phyloP scores from a whole-genome alignment of 1,284 basidiomycete genomes.

The Schizopora paradoxa region DNA sequence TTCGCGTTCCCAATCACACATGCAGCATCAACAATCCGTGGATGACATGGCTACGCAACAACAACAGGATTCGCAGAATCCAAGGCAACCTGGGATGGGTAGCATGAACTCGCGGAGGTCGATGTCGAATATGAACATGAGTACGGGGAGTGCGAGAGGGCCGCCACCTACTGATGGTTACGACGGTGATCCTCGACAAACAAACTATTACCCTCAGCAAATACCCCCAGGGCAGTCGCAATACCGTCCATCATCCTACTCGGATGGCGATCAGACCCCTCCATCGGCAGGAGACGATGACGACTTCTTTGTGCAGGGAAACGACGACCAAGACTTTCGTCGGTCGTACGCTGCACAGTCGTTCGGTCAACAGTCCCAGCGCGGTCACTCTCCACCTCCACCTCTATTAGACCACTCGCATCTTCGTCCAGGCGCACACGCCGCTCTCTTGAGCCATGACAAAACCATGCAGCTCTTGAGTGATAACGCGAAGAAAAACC shows the following conservation, averaged over 20 bases:
- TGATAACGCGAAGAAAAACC: constrained; percentile 96
- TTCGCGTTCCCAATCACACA: background rate
- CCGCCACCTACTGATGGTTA: constrained; percentile 14
- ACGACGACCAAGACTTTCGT: constrained; percentile 12
- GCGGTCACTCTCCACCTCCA: constrained; percentile 32
- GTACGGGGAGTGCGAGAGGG: background rate
- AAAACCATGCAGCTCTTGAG: constrained; percentile 96
- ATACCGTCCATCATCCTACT: constrained; percentile 9
- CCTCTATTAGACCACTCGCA: constrained; percentile 90
- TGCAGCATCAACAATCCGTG: constrained; percentile 4
- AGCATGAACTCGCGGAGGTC: constrained; percentile 4
- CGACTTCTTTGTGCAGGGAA: constrained; percentile 34
- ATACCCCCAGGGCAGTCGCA: constrained; percentile 9
- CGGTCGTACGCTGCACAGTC: constrained; percentile 14
- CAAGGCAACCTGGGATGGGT: too few species aligned
- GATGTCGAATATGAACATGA: background rate
- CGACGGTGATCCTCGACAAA: constrained; percentile 5
- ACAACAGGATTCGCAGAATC: too few species aligned
- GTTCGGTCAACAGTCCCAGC: constrained; percentile 10
- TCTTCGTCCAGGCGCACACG: constrained; percentile 88
- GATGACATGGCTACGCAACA: constrained; percentile 8
- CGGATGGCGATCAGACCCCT: constrained; percentile 14
- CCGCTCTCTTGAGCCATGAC: constrained; percentile 88
- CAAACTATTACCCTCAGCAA: constrained; percentile 9
- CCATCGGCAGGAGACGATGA: constrained; percentile 25